These are phyloP conservation scores for Lipomyces yamadae DNA, from an alignment of 805 yeast species.

Conservation along the genomic window DNA sequence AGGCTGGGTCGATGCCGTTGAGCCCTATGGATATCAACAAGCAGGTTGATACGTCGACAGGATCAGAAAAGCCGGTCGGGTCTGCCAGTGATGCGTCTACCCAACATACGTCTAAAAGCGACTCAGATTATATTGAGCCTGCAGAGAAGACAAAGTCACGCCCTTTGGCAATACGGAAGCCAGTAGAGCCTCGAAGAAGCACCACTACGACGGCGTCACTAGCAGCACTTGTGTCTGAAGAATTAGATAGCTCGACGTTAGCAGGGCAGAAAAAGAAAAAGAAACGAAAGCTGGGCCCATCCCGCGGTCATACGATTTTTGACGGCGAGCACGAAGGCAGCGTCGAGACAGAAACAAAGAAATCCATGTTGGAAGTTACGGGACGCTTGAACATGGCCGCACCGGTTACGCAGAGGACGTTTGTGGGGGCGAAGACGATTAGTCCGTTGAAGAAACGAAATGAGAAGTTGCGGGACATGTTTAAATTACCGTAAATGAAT, in stretches of 20 bases:
- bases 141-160: neutral
- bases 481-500: conserved; percentile 17
- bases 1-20: conserved; percentile 15
- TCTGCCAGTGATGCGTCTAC: neutral
- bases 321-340: conserved; percentile 18
- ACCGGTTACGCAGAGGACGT: conserved; percentile 26
- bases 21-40: conserved; percentile 24
- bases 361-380: conserved; percentile 1
- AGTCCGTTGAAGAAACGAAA: conserved; percentile 36
- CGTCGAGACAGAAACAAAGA: conserved; percentile 10
- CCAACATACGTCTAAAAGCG: neutral
- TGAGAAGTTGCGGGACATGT: conserved; percentile 29
- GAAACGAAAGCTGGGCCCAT: conserved; percentile 26
- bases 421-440: conserved; percentile 21
- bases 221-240: conserved; percentile 26
- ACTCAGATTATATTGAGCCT: neutral
- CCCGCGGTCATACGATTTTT: conserved; percentile 21
- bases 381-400: conserved; percentile 21
- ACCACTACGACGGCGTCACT: conserved; percentile 21
- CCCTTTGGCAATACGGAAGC: neutral
- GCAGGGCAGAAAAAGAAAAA: conserved; percentile 24
- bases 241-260: conserved; percentile 13
- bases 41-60: neutral
- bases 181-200: neutral
- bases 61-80: neutral